Conservation (phyloP, 1,284 basidiomycete genomes). For the Microstroma glucosiphilum region DNA sequence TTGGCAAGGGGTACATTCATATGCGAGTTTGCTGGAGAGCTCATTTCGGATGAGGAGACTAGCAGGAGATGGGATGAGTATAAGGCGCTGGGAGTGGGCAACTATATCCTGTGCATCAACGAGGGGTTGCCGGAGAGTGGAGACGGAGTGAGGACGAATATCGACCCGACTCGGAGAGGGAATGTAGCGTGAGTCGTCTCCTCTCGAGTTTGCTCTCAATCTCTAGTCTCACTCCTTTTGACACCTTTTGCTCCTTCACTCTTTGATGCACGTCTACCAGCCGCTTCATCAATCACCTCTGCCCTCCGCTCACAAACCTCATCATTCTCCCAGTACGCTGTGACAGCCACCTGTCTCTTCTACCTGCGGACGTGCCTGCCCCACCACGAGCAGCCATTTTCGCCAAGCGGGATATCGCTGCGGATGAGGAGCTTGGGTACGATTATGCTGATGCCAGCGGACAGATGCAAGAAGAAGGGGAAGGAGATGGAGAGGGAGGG, state of each 20-base stretch:
- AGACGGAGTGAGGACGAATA: slow-evolving; percentile 7
- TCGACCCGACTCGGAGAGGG: slow-evolving; percentile 10
- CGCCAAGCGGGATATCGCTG: slow-evolving; percentile 13
- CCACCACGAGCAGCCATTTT: slow-evolving; percentile 17
- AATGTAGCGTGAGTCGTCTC: slow-evolving; percentile 6
- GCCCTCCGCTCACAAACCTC: slow-evolving; percentile 13
- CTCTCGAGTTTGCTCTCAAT: no score
- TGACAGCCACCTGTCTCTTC: not conserved
- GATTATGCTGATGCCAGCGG: slow-evolving; percentile 12
- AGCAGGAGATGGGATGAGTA: slow-evolving; percentile 9
- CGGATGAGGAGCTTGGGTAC: slow-evolving; percentile 13
- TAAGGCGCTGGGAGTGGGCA: not conserved
- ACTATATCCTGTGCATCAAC: slow-evolving; percentile 10
- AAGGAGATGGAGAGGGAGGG: not conserved
- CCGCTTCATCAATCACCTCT: slow-evolving; percentile 14
- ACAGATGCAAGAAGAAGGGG: not conserved
- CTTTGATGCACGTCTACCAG: not conserved
- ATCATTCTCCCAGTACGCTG: slow-evolving; percentile 15
- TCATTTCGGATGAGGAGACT: slow-evolving; percentile 12
- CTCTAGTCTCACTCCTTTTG: no score
- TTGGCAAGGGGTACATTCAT: slow-evolving; percentile 14
- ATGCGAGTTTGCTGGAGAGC: slow-evolving; percentile 16
- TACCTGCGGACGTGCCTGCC: not conserved
- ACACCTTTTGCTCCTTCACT: no score
- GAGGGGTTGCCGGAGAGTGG: not conserved